A percentile compares a stretch with the other conserved stretches of the same genome.
Evolutionary conservation across 495 filamentous ascomycete genomes (phyloP).

Genomic region (Hyaloscypha hepaticicola): DNA sequence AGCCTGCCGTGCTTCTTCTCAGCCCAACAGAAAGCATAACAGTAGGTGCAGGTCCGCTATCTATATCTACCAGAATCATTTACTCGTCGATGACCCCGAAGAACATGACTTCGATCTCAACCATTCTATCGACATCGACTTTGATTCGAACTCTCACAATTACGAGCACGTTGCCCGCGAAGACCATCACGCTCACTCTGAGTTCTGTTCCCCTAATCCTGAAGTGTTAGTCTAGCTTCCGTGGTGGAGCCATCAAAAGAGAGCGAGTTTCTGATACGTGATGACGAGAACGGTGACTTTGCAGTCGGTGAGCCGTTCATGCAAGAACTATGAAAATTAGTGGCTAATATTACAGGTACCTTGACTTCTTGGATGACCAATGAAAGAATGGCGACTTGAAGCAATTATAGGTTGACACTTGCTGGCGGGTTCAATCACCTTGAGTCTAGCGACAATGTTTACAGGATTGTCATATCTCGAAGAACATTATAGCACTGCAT

Average conservation of each 20-base stretch:
- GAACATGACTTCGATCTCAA: not conserved
- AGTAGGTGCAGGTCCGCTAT: not conserved
- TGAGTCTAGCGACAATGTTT: not conserved
- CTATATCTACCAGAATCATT: not conserved
- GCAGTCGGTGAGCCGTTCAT: not conserved
- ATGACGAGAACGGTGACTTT: not conserved
- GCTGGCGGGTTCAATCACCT: not conserved
- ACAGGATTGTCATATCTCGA: no score
- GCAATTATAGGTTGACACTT: not conserved
- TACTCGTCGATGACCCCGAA: constrained; percentile 3
- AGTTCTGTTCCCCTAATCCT: not conserved
- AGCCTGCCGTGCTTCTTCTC: constrained; percentile 1
- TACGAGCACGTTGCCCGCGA: not conserved
- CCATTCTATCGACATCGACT: not conserved
- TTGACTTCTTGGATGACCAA: not conserved
- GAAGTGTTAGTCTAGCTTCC: not conserved
- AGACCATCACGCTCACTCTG: not conserved
- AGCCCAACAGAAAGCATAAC: constrained; percentile 1
- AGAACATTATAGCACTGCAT: no score
- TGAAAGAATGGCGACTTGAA: not conserved
- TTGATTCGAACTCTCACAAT: not conserved
- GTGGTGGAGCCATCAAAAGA: not conserved
- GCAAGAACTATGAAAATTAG: not conserved
- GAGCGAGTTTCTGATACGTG: not conserved
- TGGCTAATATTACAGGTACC: not conserved